Evolutionary conservation across 192 early-diverging fungal genomes (phyloP).

Genomic region (Coemansia sp.): DNA sequence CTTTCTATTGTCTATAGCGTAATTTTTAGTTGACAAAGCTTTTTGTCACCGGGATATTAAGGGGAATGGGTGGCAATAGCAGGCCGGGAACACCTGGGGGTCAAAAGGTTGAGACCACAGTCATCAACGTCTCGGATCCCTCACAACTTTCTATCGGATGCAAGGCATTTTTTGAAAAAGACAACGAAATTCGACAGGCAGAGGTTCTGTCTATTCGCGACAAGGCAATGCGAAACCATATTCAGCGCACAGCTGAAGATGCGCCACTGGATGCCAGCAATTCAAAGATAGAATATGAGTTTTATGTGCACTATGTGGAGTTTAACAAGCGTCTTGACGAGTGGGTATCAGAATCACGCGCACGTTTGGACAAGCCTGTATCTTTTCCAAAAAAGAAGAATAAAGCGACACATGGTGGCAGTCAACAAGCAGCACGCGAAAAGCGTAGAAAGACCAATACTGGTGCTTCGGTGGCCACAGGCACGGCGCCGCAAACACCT

Average conservation of each 20-base stretch:
- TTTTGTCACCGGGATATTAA: background rate
- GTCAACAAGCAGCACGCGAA: conserved; percentile 39
- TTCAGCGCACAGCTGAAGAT: conserved; percentile 50
- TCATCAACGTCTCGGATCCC: conserved; percentile 14
- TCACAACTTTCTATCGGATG: conserved; percentile 58
- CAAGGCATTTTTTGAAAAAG: conserved; percentile 65
- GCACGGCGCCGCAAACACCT: conserved; percentile 47
- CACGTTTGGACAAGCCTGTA: conserved; percentile 67
- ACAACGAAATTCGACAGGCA: conserved; percentile 71
- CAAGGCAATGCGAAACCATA: conserved; percentile 45
- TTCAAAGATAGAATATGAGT: conserved; percentile 59
- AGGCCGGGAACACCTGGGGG: conserved; percentile 43
- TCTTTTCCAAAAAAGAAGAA: conserved; percentile 71
- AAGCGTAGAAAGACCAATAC: conserved; percentile 56
- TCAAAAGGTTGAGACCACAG: conserved; percentile 27
- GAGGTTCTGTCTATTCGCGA: conserved; percentile 81
- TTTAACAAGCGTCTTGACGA: conserved; percentile 99
- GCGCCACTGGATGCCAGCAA: conserved; percentile 40
- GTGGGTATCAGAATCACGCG: conserved; percentile 74
- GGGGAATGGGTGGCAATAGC: conserved; percentile 34
- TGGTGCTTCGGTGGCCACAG: conserved; percentile 45
- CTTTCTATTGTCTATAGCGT: background rate
- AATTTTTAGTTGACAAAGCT: background rate
- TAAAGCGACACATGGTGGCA: conserved; percentile 21
- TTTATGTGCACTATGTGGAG: conserved; percentile 94